Evolutionary conservation across 148 eudicot genomes (phyloP).

Genomic region (Polygonum aviculare): DNA sequence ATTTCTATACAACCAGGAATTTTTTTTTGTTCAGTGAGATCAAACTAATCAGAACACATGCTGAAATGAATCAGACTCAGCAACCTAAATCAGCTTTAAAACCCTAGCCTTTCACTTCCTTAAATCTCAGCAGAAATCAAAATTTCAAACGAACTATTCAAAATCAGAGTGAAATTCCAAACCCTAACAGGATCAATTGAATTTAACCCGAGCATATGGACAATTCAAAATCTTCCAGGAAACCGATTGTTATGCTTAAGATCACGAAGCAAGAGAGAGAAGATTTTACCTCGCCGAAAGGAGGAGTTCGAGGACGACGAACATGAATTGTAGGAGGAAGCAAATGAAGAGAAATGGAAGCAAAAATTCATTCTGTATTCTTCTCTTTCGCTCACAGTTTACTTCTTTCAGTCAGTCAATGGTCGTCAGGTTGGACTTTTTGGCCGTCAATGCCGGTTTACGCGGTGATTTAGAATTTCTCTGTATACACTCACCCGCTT

Average conservation of each 20-base stretch:
- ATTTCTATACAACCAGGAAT: background rate
- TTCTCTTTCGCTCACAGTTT: background rate
- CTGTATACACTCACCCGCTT: background rate
- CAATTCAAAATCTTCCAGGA: background rate
- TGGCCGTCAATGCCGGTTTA: background rate
- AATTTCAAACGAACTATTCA: background rate
- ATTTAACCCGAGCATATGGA: background rate
- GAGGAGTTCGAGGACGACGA: background rate
- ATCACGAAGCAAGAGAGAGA: background rate
- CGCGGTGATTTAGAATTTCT: background rate
- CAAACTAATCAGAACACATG: background rate
- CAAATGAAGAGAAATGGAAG: background rate
- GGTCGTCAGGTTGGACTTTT: constrained; percentile 4
- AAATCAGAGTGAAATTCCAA: background rate
- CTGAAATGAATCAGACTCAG: background rate
- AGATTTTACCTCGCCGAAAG: background rate
- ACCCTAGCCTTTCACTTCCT: background rate
- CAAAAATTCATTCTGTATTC: background rate
- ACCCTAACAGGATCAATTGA: background rate
- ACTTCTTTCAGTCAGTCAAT: constrained; percentile 7
- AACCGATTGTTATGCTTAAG: too few species aligned
- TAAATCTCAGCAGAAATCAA: background rate
- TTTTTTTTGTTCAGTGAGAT: background rate
- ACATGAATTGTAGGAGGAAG: background rate
- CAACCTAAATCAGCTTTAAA: background rate